Evolutionary conservation across 2,329 filamentous ascomycete genomes (phyloP), one percentile per base, ranked within the genome.

Genomic region (Fusarium devonianum): DNA sequence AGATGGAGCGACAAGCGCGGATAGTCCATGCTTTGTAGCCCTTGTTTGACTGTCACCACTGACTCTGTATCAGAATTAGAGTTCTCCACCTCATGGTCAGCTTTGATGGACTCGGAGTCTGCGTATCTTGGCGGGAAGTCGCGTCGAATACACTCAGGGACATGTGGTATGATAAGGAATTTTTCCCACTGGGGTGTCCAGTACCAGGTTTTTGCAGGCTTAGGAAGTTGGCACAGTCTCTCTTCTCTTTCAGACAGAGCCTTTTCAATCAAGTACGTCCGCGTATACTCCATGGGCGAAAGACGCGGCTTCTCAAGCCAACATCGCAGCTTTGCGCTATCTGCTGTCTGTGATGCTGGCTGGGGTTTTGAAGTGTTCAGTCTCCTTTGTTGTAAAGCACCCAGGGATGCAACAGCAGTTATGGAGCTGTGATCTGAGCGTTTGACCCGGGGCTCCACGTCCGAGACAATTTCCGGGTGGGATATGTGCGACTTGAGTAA

Each of bases 211-310:
- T 68, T 65, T 11, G 54, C 51, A 2, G 71, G 69, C 12, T 53
- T 51, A 10, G 64, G 66, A 5, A 75, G 56, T 14, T 65, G 58
- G 34, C 68, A 71, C 2, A 53, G 29, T 5, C 61, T 51, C 7
- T 52, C 43, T 9, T 71, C 61, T 14, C 51, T 62, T 12, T 65
- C 59, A 10, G 68, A 61, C 11, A 53, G 46, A 5, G 68, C 62
- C 32, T 71, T 67, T 34, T 72, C 68, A 3, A 75, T 49, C 23
- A 73, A 60, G 35, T 70, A 72, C 5, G 67, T 55, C 7, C 73
- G 67, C 7, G 64, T 47, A 36, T 75, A 75, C 32, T 76, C 73
- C 71, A 75, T 73, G 1, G 72, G 71, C 1, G 73, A 74, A 4
- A 76, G 37, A 1, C 71, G 67, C 1, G 72, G 70, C 14, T 53